Conservation (phyloP, 306 rosid species). For the cucumber (Cucumis sativus) region DNA sequence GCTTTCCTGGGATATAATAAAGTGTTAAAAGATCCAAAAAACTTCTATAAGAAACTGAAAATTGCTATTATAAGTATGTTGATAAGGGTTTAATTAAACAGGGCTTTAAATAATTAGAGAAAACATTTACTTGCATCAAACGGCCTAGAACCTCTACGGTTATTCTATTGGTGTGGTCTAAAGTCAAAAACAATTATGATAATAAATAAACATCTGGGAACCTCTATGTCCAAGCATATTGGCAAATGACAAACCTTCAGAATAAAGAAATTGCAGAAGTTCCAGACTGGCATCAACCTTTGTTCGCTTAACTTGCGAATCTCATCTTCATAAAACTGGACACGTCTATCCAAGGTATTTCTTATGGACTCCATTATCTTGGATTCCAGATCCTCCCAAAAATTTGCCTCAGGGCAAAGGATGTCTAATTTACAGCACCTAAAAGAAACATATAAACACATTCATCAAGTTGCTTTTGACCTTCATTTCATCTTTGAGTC, state of each 20-base stretch:
- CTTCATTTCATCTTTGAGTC: background rate
- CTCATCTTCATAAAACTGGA: constrained; percentile 95
- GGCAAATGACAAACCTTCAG: constrained; percentile 59
- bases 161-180: background rate
- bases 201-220: background rate
- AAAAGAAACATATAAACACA: constrained; percentile 14
- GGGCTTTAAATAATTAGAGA: background rate
- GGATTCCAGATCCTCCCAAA: constrained; percentile 95
- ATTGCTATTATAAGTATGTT: background rate
- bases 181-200: background rate
- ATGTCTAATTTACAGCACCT: constrained; percentile 95
- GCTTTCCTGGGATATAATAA: constrained; percentile 66
- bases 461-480: background rate
- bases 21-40: constrained; percentile 14
- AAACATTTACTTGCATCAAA: background rate
- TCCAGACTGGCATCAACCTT: constrained; percentile 96
- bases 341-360: constrained; percentile 94
- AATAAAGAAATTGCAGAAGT: constrained; percentile 95
- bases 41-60: constrained; percentile 12
- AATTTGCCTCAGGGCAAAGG: constrained; percentile 67
- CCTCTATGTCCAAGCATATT: constrained; percentile 15
- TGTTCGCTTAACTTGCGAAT: constrained; percentile 97
- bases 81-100: background rate
- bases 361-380: constrained; percentile 82
- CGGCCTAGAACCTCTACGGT: background rate